Evolutionary conservation across 169 alveolate species (phyloP).

Genomic region (Perkinsus olseni): DNA sequence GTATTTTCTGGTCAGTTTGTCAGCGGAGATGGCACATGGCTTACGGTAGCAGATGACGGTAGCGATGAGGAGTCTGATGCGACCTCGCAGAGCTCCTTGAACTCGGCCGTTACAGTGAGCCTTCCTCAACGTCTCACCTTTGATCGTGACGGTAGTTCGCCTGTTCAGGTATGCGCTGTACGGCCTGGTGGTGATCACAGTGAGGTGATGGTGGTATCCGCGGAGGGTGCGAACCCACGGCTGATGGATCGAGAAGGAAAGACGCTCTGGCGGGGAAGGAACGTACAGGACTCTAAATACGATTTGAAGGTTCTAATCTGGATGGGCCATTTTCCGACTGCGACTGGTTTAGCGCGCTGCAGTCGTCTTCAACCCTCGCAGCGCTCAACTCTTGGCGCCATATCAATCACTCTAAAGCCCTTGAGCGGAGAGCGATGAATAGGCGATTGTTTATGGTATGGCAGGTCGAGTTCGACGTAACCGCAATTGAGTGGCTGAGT

Average conservation of each 20-base stretch:
- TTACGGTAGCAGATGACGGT: not conserved
- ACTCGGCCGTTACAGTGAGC: not conserved
- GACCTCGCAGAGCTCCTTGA: not conserved
- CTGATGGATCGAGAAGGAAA: not conserved
- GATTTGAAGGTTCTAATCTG: not conserved
- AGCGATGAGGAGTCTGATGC: not conserved
- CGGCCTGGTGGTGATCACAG: not conserved
- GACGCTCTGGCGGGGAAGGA: not conserved
- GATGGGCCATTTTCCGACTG: too few relatives aligned
- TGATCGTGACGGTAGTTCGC: not conserved
- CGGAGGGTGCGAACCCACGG: not conserved
- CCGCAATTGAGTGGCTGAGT: not conserved
- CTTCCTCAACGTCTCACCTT: too few relatives aligned
- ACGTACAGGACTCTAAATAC: not conserved
- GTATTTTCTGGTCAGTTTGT: not conserved
- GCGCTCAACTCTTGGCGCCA: too few relatives aligned
- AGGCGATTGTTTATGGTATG: too few relatives aligned
- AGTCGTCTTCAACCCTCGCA: too few relatives aligned
- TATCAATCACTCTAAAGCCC: too few relatives aligned
- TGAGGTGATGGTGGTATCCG: not conserved
- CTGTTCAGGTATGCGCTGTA: not conserved
- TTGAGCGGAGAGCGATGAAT: too few relatives aligned
- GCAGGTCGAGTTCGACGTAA: not conserved
- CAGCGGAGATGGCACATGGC: not conserved
- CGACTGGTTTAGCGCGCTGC: too few relatives aligned